Conservation (phyloP, 202 grass and related monocot species). For the Cymbopogon flexuosus region DNA sequence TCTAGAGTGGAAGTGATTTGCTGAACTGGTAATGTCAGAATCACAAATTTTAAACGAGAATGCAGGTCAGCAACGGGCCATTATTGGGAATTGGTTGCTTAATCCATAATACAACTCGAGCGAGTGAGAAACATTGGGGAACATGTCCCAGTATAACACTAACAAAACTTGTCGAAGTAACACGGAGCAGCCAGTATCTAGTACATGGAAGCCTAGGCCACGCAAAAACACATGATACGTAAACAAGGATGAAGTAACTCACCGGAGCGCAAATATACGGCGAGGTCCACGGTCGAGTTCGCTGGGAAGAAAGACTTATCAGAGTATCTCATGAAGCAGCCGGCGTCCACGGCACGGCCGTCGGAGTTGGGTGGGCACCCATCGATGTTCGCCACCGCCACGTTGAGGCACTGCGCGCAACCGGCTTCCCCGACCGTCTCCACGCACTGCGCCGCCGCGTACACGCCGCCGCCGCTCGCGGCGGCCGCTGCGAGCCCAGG, state of each 20-base stretch:
- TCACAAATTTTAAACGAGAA: not conserved
- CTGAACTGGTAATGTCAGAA: not conserved
- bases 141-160: not conserved
- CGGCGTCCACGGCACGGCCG: conserved; percentile 59
- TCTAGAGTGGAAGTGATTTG: not conserved
- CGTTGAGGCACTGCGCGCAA: conserved; percentile 52
- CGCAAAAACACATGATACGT: not conserved
- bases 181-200: no score
- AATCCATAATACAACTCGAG: not conserved
- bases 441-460: conserved; percentile 65
- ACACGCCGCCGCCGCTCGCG: conserved; percentile 45
- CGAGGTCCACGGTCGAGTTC: conserved; percentile 59
- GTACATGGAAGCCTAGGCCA: not conserved
- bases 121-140: not conserved
- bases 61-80: not conserved
- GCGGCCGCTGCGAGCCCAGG: conserved; percentile 39
- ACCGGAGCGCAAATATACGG: conserved; percentile 60
- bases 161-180: no score
- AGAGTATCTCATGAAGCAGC: conserved; percentile 83
- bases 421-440: conserved; percentile 45
- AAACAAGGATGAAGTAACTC: conserved; percentile 14
- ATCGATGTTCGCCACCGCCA: conserved; percentile 53
- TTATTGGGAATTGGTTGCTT: not conserved
- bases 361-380: conserved; percentile 50
- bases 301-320: conserved; percentile 51